These are phyloP conservation scores for Ramaria sp. DNA, from an alignment of 768 basidiomycete species.

Conservation along the genomic window DNA sequence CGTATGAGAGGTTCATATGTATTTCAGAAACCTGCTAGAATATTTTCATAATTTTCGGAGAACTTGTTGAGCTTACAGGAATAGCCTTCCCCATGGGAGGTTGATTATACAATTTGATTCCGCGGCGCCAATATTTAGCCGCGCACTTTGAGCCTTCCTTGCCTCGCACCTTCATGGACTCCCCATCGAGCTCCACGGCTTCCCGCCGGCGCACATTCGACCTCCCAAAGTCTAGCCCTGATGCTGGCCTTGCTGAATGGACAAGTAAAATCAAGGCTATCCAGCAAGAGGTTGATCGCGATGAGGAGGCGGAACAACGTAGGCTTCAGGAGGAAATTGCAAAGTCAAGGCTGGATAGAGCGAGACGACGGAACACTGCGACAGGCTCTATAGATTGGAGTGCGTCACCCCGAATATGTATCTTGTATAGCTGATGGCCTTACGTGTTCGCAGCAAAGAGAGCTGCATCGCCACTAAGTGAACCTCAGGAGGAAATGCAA, in stretches of 20 bases:
- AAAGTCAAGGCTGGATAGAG: slow-evolving; percentile 28
- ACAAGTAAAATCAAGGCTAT: slow-evolving; percentile 68
- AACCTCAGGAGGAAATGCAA: slow-evolving; percentile 13
- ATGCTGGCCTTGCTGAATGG: slow-evolving; percentile 71
- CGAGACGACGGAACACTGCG: slow-evolving; percentile 24
- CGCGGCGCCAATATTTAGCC: too few relatives aligned
- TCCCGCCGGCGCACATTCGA: slow-evolving; percentile 11
- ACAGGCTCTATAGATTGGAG: slow-evolving; percentile 11
- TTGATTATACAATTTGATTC: too few relatives aligned
- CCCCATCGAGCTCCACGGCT: background rate
- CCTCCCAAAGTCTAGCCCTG: slow-evolving; percentile 28
- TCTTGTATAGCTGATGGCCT: background rate
- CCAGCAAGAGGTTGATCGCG: slow-evolving; percentile 72
- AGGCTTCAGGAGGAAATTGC: slow-evolving; percentile 47
- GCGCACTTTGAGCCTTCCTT: background rate
- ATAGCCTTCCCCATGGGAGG: too few relatives aligned
- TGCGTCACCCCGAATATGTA: background rate
- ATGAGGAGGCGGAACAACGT: slow-evolving; percentile 68
- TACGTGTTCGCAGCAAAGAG: slow-evolving; percentile 16
- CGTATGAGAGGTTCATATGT: too few relatives aligned
- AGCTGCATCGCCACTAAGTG: slow-evolving; percentile 9
- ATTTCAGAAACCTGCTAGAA: too few relatives aligned
- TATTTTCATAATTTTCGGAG: too few relatives aligned
- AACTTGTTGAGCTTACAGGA: too few relatives aligned
- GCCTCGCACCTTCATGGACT: background rate